Evolutionary conservation across 2,329 filamentous ascomycete species (phyloP), one percentile per base, ranked within the genome.

Genomic region (Calonectria ilicicola): DNA sequence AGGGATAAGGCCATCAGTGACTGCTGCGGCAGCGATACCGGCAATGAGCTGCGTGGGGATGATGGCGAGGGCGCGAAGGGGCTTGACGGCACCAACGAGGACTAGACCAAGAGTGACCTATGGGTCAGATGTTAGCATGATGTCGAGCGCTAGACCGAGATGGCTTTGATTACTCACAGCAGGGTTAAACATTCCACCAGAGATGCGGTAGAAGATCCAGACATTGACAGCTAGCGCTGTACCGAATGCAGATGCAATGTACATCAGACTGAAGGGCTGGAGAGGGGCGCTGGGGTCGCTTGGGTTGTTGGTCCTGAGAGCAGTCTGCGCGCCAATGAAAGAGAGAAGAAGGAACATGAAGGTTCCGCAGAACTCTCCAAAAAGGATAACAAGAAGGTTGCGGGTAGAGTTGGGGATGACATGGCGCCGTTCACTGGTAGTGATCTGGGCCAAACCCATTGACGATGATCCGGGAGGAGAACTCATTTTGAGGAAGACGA

Each of bases 1-100:
- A 0, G 91, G 91, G n/a, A 93, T 85, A 5, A 93, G 83, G 1
- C 85, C 88, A 40, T 87, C 86, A 1, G 90, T 87, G 1, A 93
- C 85, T 21, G 87, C 91, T 0, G 90, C 88, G 1, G 92, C 89
- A 2, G 88, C 86, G 53, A 93, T 92, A 7, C 86, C 89, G 6
- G 84, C 92, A 1, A 91, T 78, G 10, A 93, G 78, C 78, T 94
- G 92, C 1, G 89, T 87, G 6, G 87, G 81, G 64, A 92, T 82
- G 64, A 93, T 85, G 2, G 90, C 76, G 2, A 86, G 73, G 6
- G 86, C 89, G 6, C 91, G 89, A 2, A 89, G 26, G 19, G 87
- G 85, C n/a, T 85, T 85, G 51, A 93, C 84, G 5, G 88, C 89
- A 2, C 90, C 90, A 62, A 90, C 87, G 4, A 93, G 84, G n/a